Percentiles rank a stretch among this genome's conserved stretches.
These are phyloP conservation scores for Ogataea henricii DNA, from an alignment of 805 yeast genomes.

Conservation along the genomic window DNA sequence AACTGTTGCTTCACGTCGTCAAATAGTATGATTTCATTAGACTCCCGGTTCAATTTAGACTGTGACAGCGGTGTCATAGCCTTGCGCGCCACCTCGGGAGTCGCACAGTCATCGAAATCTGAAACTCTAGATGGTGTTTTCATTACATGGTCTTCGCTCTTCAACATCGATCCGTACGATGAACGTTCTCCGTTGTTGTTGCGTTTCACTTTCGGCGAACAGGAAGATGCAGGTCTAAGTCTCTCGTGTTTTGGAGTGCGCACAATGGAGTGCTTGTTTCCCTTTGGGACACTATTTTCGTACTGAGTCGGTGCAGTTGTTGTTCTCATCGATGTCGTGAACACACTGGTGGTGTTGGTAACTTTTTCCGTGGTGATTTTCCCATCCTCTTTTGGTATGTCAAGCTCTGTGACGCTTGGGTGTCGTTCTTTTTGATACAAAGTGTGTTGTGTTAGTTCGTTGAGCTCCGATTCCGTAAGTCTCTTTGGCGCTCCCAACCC, in stretches of 20 bases:
- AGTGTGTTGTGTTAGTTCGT: slow-evolving; percentile 16
- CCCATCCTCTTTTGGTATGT: slow-evolving; percentile 3
- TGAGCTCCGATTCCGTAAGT: slow-evolving; percentile 34
- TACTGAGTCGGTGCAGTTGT: slow-evolving; percentile 19
- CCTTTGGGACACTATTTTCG: slow-evolving; percentile 7
- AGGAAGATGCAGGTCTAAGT: slow-evolving; percentile 11
- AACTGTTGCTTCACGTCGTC: slow-evolving; percentile 7
- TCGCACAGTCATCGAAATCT: slow-evolving; percentile 15
- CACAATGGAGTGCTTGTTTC: slow-evolving; percentile 20
- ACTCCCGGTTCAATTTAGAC: slow-evolving; percentile 12
- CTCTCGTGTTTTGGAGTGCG: slow-evolving; percentile 22
- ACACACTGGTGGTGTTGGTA: slow-evolving; percentile 22
- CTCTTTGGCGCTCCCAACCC: slow-evolving; percentile 55
- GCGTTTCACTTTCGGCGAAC: slow-evolving; percentile 28
- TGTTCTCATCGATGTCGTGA: slow-evolving; percentile 20
- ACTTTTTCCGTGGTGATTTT: slow-evolving; percentile 8
- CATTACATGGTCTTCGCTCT: slow-evolving; percentile 5
- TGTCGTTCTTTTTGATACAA: slow-evolving; percentile 4
- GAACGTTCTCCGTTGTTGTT: slow-evolving; percentile 17
- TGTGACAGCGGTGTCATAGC: slow-evolving; percentile 27
- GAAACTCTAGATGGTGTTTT: slow-evolving; percentile 12
- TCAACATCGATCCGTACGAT: slow-evolving; percentile 13
- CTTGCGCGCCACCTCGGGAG: slow-evolving; percentile 31
- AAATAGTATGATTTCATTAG: slow-evolving; percentile 5
- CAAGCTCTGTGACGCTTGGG: slow-evolving; percentile 1